phyloP scores from a whole-genome alignment of 148 eudicot species.

The Amaranthus hypochondriacus region DNA sequence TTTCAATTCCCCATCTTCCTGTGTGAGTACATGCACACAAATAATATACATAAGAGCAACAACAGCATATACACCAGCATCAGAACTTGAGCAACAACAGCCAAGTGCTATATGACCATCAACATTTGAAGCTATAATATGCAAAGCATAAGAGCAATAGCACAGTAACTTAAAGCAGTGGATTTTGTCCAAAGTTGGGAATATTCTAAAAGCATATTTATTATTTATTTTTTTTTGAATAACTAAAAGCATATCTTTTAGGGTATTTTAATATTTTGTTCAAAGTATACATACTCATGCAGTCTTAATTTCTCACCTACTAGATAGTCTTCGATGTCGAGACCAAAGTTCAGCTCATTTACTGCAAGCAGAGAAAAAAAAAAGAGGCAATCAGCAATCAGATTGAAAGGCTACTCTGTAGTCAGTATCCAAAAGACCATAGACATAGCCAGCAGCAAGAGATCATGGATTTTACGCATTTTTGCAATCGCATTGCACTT shows the following conservation, averaged over 20 bases:
- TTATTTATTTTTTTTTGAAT: too few relatives aligned
- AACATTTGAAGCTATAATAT: background rate
- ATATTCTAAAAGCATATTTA: too few relatives aligned
- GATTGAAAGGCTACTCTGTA: background rate
- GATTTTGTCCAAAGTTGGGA: background rate
- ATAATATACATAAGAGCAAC: too few relatives aligned
- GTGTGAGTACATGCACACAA: too few relatives aligned
- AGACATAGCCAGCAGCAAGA: background rate
- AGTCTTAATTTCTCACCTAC: constrained; percentile 58
- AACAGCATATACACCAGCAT: too few relatives aligned
- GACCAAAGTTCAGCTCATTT: constrained; percentile 63
- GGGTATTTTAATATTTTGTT: too few relatives aligned
- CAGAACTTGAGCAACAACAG: too few relatives aligned
- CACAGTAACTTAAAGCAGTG: background rate
- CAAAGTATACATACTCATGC: too few relatives aligned
- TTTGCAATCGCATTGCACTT: background rate
- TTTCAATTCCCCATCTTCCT: too few relatives aligned
- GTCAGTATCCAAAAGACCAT: background rate
- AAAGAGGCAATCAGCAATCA: background rate
- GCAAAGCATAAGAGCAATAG: background rate
- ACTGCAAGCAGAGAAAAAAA: constrained; percentile 45
- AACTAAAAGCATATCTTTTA: too few relatives aligned
- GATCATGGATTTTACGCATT: background rate
- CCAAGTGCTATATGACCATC: background rate
- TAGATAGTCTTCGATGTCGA: constrained; percentile 93